Conservation (phyloP, 2,329 filamentous ascomycete species). For the Verticillium longisporum region DNA sequence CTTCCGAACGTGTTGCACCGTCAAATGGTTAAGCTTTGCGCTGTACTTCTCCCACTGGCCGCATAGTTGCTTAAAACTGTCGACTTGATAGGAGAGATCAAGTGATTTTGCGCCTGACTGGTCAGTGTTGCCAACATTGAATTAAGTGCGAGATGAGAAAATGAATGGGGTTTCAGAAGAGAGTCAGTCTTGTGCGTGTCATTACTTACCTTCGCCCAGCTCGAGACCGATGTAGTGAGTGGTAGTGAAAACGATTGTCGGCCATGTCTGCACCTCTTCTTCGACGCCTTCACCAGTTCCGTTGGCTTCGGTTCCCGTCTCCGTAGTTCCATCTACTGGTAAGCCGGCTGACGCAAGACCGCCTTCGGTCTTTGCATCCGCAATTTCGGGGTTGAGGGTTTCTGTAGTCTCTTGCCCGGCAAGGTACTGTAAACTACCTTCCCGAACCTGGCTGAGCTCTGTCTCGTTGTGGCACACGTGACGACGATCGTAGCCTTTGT, state of each 20-base stretch:
- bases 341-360: slow-evolving; percentile 2
- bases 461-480: slow-evolving; percentile 59
- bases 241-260: slow-evolving; percentile 66
- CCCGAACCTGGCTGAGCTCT: slow-evolving; percentile 46
- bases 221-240: slow-evolving; percentile 93
- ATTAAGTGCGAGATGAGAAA: background rate
- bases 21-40: slow-evolving; percentile 67
- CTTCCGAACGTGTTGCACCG: slow-evolving; percentile 81
- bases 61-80: slow-evolving; percentile 81
- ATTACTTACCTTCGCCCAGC: slow-evolving; percentile 60
- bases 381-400: background rate
- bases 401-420: slow-evolving; percentile 19
- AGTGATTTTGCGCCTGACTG: slow-evolving; percentile 58
- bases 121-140: slow-evolving; percentile 20
- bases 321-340: slow-evolving; percentile 2
- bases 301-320: slow-evolving; percentile 10
- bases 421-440: slow-evolving; percentile 43
- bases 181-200: background rate
- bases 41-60: slow-evolving; percentile 70
- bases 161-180: background rate
- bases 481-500: slow-evolving; percentile 81
- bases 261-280: slow-evolving; percentile 3
- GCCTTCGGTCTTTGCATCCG: slow-evolving; percentile 14
- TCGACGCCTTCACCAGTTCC: slow-evolving; percentile 10
- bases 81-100: slow-evolving; percentile 74